phyloP scores from a whole-genome alignment of 306 rosid genomes.

The Sindora glabra region DNA sequence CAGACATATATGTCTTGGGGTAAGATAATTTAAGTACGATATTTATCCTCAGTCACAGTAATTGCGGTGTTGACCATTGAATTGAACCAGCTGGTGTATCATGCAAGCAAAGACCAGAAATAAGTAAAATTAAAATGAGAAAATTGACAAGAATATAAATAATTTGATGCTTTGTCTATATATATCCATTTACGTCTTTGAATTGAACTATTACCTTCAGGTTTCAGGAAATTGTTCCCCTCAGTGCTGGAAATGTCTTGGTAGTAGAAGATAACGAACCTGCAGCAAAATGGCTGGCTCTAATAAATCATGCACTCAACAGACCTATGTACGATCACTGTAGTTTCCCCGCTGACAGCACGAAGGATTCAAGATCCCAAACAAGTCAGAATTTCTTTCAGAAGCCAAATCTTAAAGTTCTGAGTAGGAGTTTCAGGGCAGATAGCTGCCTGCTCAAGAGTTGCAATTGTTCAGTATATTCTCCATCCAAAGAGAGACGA shows the following conservation, averaged over 20 bases:
- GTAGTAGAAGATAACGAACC: conserved; percentile 95
- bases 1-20: conserved; percentile 89
- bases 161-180: too few species aligned
- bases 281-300: conserved; percentile 74
- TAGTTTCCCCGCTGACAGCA: conserved; percentile 16
- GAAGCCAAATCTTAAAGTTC: conserved; percentile 65
- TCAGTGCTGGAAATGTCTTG: conserved; percentile 81
- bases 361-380: conserved; percentile 34
- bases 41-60: too few species aligned
- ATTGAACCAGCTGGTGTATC: too few species aligned
- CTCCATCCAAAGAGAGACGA: conserved; percentile 29
- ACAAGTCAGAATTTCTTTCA: conserved; percentile 54
- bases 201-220: conserved; percentile 24
- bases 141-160: too few species aligned
- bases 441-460: conserved; percentile 59
- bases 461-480: conserved; percentile 68
- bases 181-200: too few species aligned
- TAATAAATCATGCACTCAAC: conserved; percentile 72
- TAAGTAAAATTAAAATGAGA: too few species aligned
- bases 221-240: conserved; percentile 93
- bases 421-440: conserved; percentile 51
- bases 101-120: too few species aligned
- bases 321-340: conserved; percentile 36
- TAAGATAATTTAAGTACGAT: too few species aligned
- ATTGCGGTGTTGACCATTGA: too few species aligned